phyloP scores from a whole-genome alignment of 768 basidiomycete species.

The Leccinum truebloodii region DNA sequence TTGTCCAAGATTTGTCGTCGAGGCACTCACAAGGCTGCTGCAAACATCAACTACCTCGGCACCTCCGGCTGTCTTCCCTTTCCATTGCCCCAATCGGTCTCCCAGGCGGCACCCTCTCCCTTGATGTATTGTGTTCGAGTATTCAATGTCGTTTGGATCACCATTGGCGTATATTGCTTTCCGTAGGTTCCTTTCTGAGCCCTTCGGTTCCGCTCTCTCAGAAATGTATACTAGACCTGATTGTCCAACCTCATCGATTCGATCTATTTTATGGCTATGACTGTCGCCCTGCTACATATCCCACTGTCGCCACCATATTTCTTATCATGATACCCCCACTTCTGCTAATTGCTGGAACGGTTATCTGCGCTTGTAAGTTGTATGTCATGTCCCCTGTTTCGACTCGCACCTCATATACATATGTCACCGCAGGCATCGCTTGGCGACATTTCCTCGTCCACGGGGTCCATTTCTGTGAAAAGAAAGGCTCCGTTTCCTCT shows the following conservation, averaged over 20 bases:
- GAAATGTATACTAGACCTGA: conserved; percentile 31
- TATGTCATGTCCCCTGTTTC: conserved; percentile 26
- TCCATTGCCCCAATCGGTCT: too few relatives aligned
- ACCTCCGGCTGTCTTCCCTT: too few relatives aligned
- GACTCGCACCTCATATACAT: background rate
- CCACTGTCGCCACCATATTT: conserved; percentile 32
- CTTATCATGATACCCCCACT: conserved; percentile 40
- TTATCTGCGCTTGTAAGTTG: conserved; percentile 38
- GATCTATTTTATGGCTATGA: conserved; percentile 44
- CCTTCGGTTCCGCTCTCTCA: background rate
- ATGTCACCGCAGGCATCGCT: conserved; percentile 35
- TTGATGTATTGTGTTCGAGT: conserved; percentile 42
- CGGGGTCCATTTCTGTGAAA: conserved; percentile 47
- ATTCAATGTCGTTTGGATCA: conserved; percentile 50
- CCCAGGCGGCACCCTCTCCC: too few relatives aligned
- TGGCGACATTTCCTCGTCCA: conserved; percentile 48
- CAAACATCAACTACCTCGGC: too few relatives aligned
- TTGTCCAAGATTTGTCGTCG: too few relatives aligned
- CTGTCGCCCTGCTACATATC: conserved; percentile 38
- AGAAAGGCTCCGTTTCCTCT: conserved; percentile 31
- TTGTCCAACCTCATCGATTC: conserved; percentile 46
- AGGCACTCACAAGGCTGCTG: too few relatives aligned
- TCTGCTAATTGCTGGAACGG: conserved; percentile 31
- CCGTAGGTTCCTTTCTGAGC: conserved; percentile 41
- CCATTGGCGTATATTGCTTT: conserved; percentile 58